A percentile compares a stretch with the other conserved stretches of the same genome.
Conservation (phyloP, 73 alveolate species). For the Tetrahymena malaccensis region DNA sequence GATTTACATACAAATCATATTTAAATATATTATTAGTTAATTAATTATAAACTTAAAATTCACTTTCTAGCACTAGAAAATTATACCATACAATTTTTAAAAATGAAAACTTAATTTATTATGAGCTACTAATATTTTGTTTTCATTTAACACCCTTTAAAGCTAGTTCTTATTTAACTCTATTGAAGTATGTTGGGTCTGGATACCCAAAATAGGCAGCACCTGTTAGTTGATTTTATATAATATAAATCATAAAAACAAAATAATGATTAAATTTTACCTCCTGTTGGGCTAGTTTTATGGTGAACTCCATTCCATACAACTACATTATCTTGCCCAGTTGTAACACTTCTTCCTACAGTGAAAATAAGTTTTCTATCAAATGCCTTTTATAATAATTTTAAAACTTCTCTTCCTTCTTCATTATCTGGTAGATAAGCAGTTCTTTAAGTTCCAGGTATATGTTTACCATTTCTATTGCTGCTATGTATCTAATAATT, state of each 20-base stretch:
- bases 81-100: no score
- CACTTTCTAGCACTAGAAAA: no score
- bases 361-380: slow-evolving; percentile 83
- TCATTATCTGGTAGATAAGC: slow-evolving; percentile 85
- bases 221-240: not conserved
- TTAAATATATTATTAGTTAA: no score
- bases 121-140: no score
- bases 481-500: slow-evolving; percentile 65
- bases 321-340: slow-evolving; percentile 77
- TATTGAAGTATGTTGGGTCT: slow-evolving; percentile 86
- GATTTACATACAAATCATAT: no score
- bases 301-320: slow-evolving; percentile 97
- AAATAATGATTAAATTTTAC: slow-evolving; percentile 55
- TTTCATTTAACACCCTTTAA: slow-evolving; percentile 65
- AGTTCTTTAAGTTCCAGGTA: slow-evolving; percentile 80
- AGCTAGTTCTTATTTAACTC: slow-evolving; percentile 85
- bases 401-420: slow-evolving; percentile 82
- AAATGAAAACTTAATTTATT: no score
- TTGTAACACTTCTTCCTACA: slow-evolving; percentile 93
- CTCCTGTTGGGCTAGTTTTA: slow-evolving; percentile 88
- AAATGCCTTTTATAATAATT: slow-evolving; percentile 72
- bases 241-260: not conserved
- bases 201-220: slow-evolving; percentile 84
- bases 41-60: no score
- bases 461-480: slow-evolving; percentile 44